Evolutionary conservation across 805 yeast genomes (phyloP), one percentile per base, ranked within the genome.

Genomic region (Teunomyces stri): DNA sequence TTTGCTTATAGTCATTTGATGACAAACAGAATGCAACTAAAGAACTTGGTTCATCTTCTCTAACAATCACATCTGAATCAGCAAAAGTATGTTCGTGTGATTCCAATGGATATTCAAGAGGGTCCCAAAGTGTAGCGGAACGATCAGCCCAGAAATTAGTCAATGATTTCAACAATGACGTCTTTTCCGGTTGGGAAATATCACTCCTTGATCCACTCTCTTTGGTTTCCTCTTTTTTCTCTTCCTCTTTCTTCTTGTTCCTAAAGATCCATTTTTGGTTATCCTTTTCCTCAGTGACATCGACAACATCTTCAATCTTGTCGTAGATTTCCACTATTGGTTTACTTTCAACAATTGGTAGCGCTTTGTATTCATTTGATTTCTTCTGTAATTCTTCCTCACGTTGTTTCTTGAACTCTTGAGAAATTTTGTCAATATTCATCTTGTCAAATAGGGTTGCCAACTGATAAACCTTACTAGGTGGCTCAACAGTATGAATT

Each of bases 111-210:
- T 90, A 91, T 15, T 80, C 85, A 29, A 94, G 71, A 0, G 97
- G 96, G 54, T 88, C 90, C 98, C 98, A 95, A 16, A 94, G 75
- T 1, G 95, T 85, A 0, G 97, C 94, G 0, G 98, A 88, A 58
- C 99, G 73, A 66, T 94, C 98, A 1, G 97, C 97, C 98, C 98
- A 94, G 65, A 94, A 94, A 57, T 84, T 89, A 0, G 96, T 81
- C 47, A 95, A 70, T 0, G 96, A 82, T 57, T 87, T 89, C 70
- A 94, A 79, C 30, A 94, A 65, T 0, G 97, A 85, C 18, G 84
- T 80, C 54, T 81, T 80, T 58, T 91, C 97, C 5, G 75, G 75
- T 43, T 69, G 75, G 0, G 74, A 70, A 31, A 70, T 56, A 10
- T 68, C 71, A 9, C 60, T 39, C 25, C 53, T 54, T 22, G 53